These are phyloP conservation scores for Colletotrichum coccodes DNA, from an alignment of 2,329 filamentous ascomycete species.

Conservation along the genomic window DNA sequence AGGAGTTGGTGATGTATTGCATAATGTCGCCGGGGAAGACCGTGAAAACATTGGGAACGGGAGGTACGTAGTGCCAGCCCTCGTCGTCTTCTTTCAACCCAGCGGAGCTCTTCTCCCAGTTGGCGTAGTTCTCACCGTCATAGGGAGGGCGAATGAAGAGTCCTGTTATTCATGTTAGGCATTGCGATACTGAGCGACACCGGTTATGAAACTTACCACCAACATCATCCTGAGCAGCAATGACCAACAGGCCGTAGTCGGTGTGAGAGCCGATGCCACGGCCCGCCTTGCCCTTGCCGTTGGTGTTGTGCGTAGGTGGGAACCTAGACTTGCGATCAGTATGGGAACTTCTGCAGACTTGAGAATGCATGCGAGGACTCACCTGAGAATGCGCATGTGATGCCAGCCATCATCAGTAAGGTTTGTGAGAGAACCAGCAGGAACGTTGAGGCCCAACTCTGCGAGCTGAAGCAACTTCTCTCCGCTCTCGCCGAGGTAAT, in stretches of 20 bases:
- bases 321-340: slow-evolving; percentile 39
- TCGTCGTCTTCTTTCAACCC: slow-evolving; percentile 55
- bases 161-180: slow-evolving; percentile 36
- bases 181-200: not conserved
- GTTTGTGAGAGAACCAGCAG: slow-evolving; percentile 49
- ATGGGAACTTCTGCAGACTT: not conserved
- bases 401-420: slow-evolving; percentile 61
- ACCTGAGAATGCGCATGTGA: slow-evolving; percentile 59
- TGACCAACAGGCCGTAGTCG: slow-evolving; percentile 62
- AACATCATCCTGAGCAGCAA: slow-evolving; percentile 60
- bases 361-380: slow-evolving; percentile 18
- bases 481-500: slow-evolving; percentile 51
- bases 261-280: slow-evolving; percentile 63
- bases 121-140: slow-evolving; percentile 51
- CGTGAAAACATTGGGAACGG: slow-evolving; percentile 54
- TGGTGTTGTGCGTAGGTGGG: slow-evolving; percentile 45
- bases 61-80: slow-evolving; percentile 59
- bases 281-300: slow-evolving; percentile 59
- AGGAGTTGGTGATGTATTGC: slow-evolving; percentile 59
- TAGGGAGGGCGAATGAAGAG: slow-evolving; percentile 57
- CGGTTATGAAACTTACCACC: slow-evolving; percentile 46
- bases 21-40: slow-evolving; percentile 65
- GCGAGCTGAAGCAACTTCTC: slow-evolving; percentile 57
- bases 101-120: slow-evolving; percentile 56
- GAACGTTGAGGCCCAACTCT: slow-evolving; percentile 55